Evolutionary conservation across 495 filamentous ascomycete genomes (phyloP), one percentile per base, ranked within the genome.

Genomic region (Penicillium atrosanguineum): DNA sequence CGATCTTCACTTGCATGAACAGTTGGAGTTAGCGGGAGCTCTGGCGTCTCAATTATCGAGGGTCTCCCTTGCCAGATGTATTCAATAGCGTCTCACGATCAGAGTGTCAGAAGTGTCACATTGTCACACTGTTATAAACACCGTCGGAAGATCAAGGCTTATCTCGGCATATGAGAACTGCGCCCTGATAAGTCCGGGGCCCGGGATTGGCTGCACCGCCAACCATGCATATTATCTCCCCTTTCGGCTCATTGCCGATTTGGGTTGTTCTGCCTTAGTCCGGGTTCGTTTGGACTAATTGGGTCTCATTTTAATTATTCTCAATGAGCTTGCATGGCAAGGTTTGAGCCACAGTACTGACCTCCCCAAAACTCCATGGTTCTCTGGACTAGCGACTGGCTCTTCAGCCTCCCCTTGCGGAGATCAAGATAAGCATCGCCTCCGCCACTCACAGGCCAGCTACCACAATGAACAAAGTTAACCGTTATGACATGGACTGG

Each of bases 381-480:
- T 34, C 31, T 48, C 44, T 26, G 25, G 18, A 46, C 62, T 62
- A 62, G 59, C 52, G 53, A 53, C 41, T 50, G 43, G 46, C 16
- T 44, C 34, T 37, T 41, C 44, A 48, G 28, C 36, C 52, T 57
- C 60, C 60, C 61, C 63, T 68, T 66, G 52, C 63, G 53, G 58
- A 57, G 55, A 25, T 50, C 51, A 38, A 64, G 71, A 74, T 74
- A 74, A 74, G 69, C 65, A 48, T 55, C 36, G 8, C 37, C n/a
- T 51, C 51, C 41, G 36, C 60, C 63, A 63, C 49, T 66, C 39
- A 42, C 46, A 46, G 44, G 56, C 6, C 16, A 44, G 28, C 23
- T 15, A 43, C 7, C 37, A 25, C 45, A 15, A n/a, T n/a, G 37
- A 41, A 41, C 36, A 12, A 29, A 40, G 46, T 49, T 40, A 23